A percentile compares a stretch with the other conserved stretches of the same genome.
These are phyloP conservation scores for Insectozyma bohioensis DNA, from an alignment of 1,139 yeast species.

Conservation along the genomic window DNA sequence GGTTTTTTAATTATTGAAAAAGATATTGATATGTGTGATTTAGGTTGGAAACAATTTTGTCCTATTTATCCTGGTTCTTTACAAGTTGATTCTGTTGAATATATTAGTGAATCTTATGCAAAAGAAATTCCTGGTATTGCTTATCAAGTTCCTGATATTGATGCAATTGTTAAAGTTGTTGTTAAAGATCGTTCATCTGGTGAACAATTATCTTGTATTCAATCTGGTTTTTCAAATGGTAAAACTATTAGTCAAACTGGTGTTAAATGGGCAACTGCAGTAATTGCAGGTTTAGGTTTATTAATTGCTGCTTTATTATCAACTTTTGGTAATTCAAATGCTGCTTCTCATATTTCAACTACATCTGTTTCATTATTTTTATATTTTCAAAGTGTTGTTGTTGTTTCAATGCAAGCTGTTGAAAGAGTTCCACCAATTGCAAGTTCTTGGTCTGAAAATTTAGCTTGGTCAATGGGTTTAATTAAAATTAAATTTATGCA, in stretches of 20 bases:
- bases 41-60: constrained; percentile 79
- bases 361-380: constrained; percentile 71
- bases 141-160: constrained; percentile 74
- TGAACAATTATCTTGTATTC: constrained; percentile 61
- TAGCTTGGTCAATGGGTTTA: constrained; percentile 86
- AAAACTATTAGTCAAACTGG: constrained; percentile 74
- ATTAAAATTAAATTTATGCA: constrained; percentile 71
- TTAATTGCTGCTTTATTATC: constrained; percentile 66
- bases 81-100: constrained; percentile 65
- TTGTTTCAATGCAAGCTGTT: constrained; percentile 70
- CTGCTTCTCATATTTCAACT: constrained; percentile 77
- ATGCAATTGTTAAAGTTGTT: constrained; percentile 62
- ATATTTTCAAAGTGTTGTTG: constrained; percentile 76
- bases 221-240: constrained; percentile 67
- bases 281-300: constrained; percentile 75
- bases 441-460: constrained; percentile 75
- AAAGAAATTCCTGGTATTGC: constrained; percentile 68
- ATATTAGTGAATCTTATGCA: constrained; percentile 47
- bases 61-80: constrained; percentile 72
- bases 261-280: constrained; percentile 84
- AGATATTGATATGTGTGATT: constrained; percentile 52
- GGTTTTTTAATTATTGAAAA: constrained; percentile 64
- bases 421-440: constrained; percentile 79
- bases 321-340: constrained; percentile 74
- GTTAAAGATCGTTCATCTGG: constrained; percentile 40